A percentile compares a stretch with the other conserved stretches of the same genome.
Conservation (phyloP, 2,329 filamentous ascomycete genomes). For the Tolypocladium endophyticum region DNA sequence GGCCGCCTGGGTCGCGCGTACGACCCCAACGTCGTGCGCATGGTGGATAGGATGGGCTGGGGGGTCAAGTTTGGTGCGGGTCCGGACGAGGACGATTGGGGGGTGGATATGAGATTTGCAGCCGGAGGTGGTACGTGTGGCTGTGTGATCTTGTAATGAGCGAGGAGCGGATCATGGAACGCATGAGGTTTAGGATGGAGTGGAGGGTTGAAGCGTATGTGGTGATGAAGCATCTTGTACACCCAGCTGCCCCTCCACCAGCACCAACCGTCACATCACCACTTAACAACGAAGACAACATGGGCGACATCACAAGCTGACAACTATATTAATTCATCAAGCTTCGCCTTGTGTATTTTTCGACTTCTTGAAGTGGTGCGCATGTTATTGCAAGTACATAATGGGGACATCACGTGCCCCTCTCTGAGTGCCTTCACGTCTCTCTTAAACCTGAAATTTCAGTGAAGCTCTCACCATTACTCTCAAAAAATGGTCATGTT, state of each 20-base stretch:
- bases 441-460: neutral
- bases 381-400: neutral
- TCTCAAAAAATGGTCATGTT: constrained; percentile 49
- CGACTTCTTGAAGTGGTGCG: neutral
- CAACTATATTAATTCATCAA: neutral
- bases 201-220: neutral
- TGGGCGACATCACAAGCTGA: neutral
- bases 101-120: constrained; percentile 20
- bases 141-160: constrained; percentile 21
- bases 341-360: neutral
- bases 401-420: constrained; percentile 11
- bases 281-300: neutral
- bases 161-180: neutral
- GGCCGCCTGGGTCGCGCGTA: constrained; percentile 16
- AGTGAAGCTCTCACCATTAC: constrained; percentile 5
- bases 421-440: neutral
- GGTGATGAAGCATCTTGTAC: neutral
- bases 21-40: constrained; percentile 35
- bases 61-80: constrained; percentile 38
- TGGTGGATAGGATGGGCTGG: constrained; percentile 31
- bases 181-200: too few species aligned
- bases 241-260: neutral
- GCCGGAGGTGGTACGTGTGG: constrained; percentile 4
- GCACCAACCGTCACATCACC: too few species aligned
- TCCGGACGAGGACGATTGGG: constrained; percentile 26